Conservation (phyloP, 805 yeast species). For the Yamadazyma paraphyllophila region DNA sequence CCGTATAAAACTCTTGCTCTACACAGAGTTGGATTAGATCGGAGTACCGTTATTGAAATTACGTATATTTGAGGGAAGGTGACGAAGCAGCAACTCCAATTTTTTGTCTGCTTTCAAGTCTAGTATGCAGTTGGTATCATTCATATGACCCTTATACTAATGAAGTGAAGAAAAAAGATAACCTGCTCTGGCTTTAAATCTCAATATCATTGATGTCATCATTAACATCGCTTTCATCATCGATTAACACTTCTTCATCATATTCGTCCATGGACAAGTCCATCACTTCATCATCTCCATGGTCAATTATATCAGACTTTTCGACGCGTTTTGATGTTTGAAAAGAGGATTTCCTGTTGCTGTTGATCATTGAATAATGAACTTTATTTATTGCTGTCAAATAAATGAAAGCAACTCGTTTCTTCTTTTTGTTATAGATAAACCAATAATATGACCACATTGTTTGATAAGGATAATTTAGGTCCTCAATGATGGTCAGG, state of each 20-base stretch:
- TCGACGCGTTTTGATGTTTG: conserved; percentile 9
- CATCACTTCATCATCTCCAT: conserved; percentile 24
- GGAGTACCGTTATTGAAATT: no score
- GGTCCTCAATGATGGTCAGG: conserved; percentile 60
- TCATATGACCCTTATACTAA: neutral
- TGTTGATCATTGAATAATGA: conserved; percentile 34
- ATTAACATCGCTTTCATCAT: conserved; percentile 30
- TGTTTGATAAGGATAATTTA: conserved; percentile 44
- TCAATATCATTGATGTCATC: conserved; percentile 38
- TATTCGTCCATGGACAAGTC: conserved; percentile 16
- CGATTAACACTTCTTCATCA: conserved; percentile 25
- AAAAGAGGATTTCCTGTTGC: conserved; percentile 18
- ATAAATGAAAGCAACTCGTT: conserved; percentile 85
- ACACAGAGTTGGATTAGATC: no score
- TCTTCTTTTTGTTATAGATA: conserved; percentile 84
- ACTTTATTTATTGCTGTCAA: conserved; percentile 50
- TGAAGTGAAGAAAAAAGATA: conserved; percentile 5
- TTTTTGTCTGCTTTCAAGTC: no score
- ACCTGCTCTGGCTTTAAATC: conserved; percentile 18
- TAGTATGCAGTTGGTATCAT: no score
- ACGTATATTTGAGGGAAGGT: no score
- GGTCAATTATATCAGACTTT: conserved; percentile 15
- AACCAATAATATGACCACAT: conserved; percentile 87
- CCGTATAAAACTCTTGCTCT: neutral
- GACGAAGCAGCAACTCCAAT: no score